A percentile compares a stretch with the other conserved stretches of the same genome.
Evolutionary conservation across 2,329 filamentous ascomycete species (phyloP).

Genomic region (Alternaria conjuncta): DNA sequence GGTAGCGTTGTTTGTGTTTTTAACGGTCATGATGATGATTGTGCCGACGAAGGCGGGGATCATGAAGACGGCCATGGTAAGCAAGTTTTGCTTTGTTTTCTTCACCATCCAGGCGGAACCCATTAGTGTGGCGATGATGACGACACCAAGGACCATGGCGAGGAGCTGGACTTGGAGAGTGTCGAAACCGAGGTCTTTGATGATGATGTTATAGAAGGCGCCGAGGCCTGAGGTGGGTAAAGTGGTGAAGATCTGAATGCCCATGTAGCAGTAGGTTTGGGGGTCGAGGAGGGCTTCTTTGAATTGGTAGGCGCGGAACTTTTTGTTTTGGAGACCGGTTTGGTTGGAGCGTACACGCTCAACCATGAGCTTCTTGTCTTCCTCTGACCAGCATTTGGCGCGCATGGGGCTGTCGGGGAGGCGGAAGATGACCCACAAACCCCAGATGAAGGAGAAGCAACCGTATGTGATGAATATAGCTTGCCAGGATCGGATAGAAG

Average conservation of each 20-base stretch:
- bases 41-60: constrained; percentile 75
- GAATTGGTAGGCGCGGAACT: constrained; percentile 61
- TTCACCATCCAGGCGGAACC: constrained; percentile 71
- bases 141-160: constrained; percentile 75
- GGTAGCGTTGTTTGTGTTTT: constrained; percentile 63
- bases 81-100: constrained; percentile 71
- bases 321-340: constrained; percentile 55
- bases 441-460: constrained; percentile 67
- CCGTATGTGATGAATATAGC: constrained; percentile 72
- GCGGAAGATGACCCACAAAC: constrained; percentile 59
- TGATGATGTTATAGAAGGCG: constrained; percentile 76
- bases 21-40: constrained; percentile 72
- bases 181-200: constrained; percentile 70
- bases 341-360: constrained; percentile 56
- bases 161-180: constrained; percentile 73
- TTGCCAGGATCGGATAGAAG: constrained; percentile 69
- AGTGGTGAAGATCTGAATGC: constrained; percentile 74
- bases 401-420: constrained; percentile 70
- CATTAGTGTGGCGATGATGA: constrained; percentile 74
- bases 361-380: constrained; percentile 66
- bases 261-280: constrained; percentile 62
- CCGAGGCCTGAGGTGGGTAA: constrained; percentile 76
- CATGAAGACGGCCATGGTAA: constrained; percentile 70
- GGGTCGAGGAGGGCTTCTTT: constrained; percentile 68
- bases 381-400: constrained; percentile 71